These are phyloP conservation scores for Austroboletus olivaceoglutinosus DNA, from an alignment of 1,284 basidiomycete genomes.

Conservation along the genomic window DNA sequence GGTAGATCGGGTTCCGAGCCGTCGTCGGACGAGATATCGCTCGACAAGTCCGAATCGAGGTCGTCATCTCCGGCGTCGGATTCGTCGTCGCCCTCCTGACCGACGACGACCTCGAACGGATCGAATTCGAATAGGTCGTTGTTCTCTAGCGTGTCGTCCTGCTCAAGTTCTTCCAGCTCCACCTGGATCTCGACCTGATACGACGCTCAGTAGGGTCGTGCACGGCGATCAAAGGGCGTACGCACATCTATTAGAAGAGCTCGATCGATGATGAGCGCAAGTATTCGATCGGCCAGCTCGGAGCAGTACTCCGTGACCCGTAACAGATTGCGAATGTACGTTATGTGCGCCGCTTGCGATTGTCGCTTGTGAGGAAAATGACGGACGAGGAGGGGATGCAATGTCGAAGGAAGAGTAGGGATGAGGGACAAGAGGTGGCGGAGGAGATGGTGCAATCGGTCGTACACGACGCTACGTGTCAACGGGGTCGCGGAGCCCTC, in stretches of 20 bases:
- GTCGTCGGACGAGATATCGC: constrained; percentile 68
- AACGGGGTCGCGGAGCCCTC: constrained; percentile 68
- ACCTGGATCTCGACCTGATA: constrained; percentile 93
- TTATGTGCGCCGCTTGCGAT: constrained; percentile 75
- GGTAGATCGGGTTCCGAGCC: constrained; percentile 48
- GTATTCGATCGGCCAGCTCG: constrained; percentile 82
- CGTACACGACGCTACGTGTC: constrained; percentile 82
- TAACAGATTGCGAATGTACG: constrained; percentile 91
- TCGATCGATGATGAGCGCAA: constrained; percentile 85
- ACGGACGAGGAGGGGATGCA: constrained; percentile 81
- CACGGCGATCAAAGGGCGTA: constrained; percentile 10
- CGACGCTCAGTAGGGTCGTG: constrained; percentile 1
- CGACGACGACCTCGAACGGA: constrained; percentile 79
- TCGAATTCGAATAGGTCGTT: constrained; percentile 74
- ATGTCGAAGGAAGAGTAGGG: constrained; percentile 82
- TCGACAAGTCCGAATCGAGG: constrained; percentile 47
- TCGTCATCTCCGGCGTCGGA: constrained; percentile 56
- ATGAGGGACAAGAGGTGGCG: constrained; percentile 84
- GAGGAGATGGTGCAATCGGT: constrained; percentile 84
- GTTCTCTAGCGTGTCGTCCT: constrained; percentile 54
- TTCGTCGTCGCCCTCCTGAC: constrained; percentile 65
- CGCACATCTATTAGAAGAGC: constrained; percentile 94
- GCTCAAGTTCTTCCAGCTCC: constrained; percentile 90
- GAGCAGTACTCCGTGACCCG: constrained; percentile 87
- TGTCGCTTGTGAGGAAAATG: constrained; percentile 95